phyloP scores from a whole-genome alignment of 1,284 basidiomycete genomes.

The Pseudozyma thailandica region DNA sequence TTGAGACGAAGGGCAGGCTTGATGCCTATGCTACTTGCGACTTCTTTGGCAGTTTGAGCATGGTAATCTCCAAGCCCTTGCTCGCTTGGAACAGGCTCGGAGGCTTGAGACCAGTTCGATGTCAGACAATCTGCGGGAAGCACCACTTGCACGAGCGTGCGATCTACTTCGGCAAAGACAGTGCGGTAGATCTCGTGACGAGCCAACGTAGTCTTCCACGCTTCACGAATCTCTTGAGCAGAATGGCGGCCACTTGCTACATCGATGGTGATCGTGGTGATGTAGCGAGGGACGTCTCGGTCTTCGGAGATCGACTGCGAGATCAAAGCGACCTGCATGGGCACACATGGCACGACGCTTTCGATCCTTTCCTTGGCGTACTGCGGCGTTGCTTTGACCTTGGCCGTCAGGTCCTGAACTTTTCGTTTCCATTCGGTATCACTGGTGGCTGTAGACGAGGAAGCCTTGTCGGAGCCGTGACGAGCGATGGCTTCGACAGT shows the following conservation, averaged over 20 bases:
- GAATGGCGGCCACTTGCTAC: conserved; percentile 5
- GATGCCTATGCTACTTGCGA: conserved; percentile 20
- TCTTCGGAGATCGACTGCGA: conserved; percentile 41
- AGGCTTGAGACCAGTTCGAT: conserved; percentile 13
- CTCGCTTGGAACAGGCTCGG: neutral
- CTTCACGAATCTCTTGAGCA: conserved; percentile 16
- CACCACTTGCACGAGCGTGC: conserved; percentile 41
- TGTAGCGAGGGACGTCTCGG: conserved; percentile 41
- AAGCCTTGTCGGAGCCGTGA: neutral
- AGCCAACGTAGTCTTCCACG: conserved; percentile 35
- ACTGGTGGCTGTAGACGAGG: neutral
- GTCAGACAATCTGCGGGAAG: conserved; percentile 12
- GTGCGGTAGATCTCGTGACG: conserved; percentile 57
- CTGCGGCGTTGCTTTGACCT: conserved; percentile 14
- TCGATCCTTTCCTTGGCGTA: conserved; percentile 7
- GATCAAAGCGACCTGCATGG: conserved; percentile 58
- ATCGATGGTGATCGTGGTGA: conserved; percentile 46
- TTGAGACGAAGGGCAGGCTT: conserved; percentile 51
- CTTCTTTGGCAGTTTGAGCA: conserved; percentile 26
- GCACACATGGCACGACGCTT: conserved; percentile 48
- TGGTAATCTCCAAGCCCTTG: conserved; percentile 19
- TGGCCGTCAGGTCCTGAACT: conserved; percentile 16
- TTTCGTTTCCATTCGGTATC: conserved; percentile 14
- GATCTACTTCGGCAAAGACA: conserved; percentile 47
- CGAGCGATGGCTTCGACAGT: conserved; percentile 50